Evolutionary conservation across 345 rosid genomes (phyloP), one percentile per base, ranked within the genome.

Genomic region (Eucalyptus sp.): DNA sequence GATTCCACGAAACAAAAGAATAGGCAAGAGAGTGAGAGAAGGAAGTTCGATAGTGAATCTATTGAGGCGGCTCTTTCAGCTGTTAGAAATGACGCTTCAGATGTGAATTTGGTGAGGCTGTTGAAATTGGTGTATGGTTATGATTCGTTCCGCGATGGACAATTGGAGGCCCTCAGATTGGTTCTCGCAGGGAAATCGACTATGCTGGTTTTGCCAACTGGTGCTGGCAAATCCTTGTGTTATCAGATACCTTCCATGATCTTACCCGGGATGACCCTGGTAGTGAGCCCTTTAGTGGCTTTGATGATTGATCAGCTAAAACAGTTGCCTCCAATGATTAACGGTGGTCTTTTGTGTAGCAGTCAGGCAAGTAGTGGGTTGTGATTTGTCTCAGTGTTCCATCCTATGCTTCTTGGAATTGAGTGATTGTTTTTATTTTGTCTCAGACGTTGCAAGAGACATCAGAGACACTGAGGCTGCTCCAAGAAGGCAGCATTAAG

Each of bases 261-360:
- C 91, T 92, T 97, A 52, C 93, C 95, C 0, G 99, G 99, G 37
- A 91, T 96, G 56, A 97, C 98, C 2, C 92, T 98, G 87, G 96
- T 95, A 18, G 95, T 95, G 71, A 94, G 96, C 86, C 97, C 97
- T 9, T 91, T 95, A 86, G 97, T 98, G 87, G 97, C 99, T 16
- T 87, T 98, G 94, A 98, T 98, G 99, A 94, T 96, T 86, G 99
- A 98, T 93, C 99, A 97, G 93, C 92, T 98, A 90, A 98, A 93
- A 85, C 99, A 95, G 90, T 90, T 98, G 93, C 99, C 98, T 91
- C 90, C 93, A 1, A 83, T 91, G 87, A 92, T 97, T 41, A 93
- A 50, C 41, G 99, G 99, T 50, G 95, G 96, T 86, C 92, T 98
- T 71, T 93, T 97, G 90, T 92, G 98, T 88, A 95, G 98, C 91